Evolutionary conservation across 345 rosid genomes (phyloP), one percentile per base, ranked within the genome.

Genomic region (Turritis glabra): DNA sequence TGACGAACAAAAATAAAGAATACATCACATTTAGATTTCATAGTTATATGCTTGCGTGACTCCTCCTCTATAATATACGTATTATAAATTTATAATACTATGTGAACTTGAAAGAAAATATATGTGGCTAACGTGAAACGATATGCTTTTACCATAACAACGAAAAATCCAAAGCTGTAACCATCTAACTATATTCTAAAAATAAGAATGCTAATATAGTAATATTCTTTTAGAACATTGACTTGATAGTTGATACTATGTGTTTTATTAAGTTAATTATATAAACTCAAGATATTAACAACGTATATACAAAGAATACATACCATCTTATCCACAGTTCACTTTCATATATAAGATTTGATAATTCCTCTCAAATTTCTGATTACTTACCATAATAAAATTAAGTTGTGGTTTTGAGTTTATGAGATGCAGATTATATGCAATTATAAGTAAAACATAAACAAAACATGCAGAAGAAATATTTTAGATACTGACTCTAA

Each of bases 101-200:
- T 48, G 67, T 67, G 70, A 43, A 67, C 35, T 40, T 40, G 69
- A 35, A 44, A 14, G 19, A 26, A 26, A 44, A 21, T 47, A 52
- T 75, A 70, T 63, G 72, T 56, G 80, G 80, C 72, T 37, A 70
- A 57, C 61, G 62, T 77, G 67, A 77, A 77, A 54, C 72, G 60
- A 55, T 54, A 46, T 25, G 19, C 3, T 22, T 46, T 55, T 63
- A 59, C 67, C 72, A 27, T 27, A 70, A 54, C 71, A 61, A 54
- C 53, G 65, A 70, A 69, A 53, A 69, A 18, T 44, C 66, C 53
- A 76, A 69, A 69, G 54, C 11, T 55, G 21, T 54, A 69, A 56
- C 58, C 18, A 18, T 63, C 58, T 30, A 23, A 27, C 15, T 44
- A 17, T 43, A 30, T 52, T 62, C 37, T 41, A 33, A 44, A 54